Base-by-base conservation (phyloP, 2,329 filamentous ascomycete species). In the Ophiocordyceps camponoti-saundersi region DNA sequence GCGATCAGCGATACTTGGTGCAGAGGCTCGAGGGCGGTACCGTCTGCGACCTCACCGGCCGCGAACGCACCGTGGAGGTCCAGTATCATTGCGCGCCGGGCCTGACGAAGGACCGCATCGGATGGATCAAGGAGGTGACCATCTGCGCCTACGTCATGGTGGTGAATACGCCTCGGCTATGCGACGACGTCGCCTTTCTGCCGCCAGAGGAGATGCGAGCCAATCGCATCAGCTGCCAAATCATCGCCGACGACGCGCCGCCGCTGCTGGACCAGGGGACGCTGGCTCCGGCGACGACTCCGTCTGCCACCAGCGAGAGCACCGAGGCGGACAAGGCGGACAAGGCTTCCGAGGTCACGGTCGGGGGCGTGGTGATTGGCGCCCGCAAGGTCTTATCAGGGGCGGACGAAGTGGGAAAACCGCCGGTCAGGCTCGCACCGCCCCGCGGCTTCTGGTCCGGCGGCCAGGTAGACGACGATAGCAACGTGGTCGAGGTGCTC, bases 141-240 rank as follows among this genome's bases (percentile, higher is more conserved):
- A 95, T 87, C 12, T 95, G 89, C 65, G 79, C 86, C 13, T 95
- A 95, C 59, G 71, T 95, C 47, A 95, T 95, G 88, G 79, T 94
- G 30, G 77, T 95, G 51, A 84, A 94, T 59, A 95, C 89, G 0
- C 86, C 88, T 0, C 80, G 87, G 1, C 76, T 95, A 13, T 95
- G 89, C 66, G 78, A 82, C 58, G 89, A 95, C 54, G 77, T 86
- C 11, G 87, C 87, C 11, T 95, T 95, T 61, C 69, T 83, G 47
- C 88, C 89, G 0, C 85, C 87, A 0, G 79, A 83, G 55, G 81
- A 86, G 51, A 82, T 83, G 47, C 76, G 77, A 48, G 80, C 86
- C 6, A 83, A 94, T 59, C 66, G 76, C 11, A 88, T 95, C 50
- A 76, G 72, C 51, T 95, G 89, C 60, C 75, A 77, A 23, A 57